Evolutionary conservation across 768 basidiomycete species (phyloP).

Genomic region (Omphalotus guepiniiformis): DNA sequence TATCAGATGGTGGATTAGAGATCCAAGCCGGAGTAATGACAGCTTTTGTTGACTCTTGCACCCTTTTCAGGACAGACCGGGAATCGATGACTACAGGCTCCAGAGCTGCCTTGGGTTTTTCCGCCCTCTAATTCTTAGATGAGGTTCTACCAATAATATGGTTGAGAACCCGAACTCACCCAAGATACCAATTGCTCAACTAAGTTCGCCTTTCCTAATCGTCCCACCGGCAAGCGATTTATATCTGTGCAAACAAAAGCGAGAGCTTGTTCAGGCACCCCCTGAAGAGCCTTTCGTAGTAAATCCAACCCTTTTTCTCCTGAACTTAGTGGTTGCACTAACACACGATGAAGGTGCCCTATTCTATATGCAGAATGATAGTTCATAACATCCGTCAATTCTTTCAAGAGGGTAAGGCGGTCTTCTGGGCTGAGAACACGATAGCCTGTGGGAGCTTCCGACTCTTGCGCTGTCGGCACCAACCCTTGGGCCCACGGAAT

Average conservation of each 20-base stretch:
- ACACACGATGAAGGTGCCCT: not conserved
- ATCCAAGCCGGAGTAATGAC: conserved; percentile 8
- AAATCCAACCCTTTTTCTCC: not conserved
- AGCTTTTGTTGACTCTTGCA: not conserved
- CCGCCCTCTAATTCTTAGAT: not conserved
- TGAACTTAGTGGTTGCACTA: not conserved
- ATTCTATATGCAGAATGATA: not conserved
- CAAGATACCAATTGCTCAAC: not conserved
- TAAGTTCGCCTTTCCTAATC: not conserved
- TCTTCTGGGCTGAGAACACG: not conserved
- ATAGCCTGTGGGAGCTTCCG: not conserved
- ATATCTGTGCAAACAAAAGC: not conserved
- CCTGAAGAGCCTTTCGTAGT: not conserved
- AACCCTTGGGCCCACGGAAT: not conserved
- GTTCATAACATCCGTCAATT: not conserved
- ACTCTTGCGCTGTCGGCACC: not conserved
- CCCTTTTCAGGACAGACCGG: not conserved
- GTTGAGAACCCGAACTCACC: not conserved
- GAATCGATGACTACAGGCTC: not conserved
- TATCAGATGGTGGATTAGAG: conserved; percentile 4
- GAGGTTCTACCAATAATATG: not conserved
- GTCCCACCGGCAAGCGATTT: not conserved
- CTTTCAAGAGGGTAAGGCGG: not conserved
- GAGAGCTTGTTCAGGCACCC: not conserved
- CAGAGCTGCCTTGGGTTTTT: not conserved